Percentiles rank a stretch among this genome's conserved stretches.
phyloP scores from a whole-genome alignment of 495 filamentous ascomycete genomes.

The Xylaria sp. region DNA sequence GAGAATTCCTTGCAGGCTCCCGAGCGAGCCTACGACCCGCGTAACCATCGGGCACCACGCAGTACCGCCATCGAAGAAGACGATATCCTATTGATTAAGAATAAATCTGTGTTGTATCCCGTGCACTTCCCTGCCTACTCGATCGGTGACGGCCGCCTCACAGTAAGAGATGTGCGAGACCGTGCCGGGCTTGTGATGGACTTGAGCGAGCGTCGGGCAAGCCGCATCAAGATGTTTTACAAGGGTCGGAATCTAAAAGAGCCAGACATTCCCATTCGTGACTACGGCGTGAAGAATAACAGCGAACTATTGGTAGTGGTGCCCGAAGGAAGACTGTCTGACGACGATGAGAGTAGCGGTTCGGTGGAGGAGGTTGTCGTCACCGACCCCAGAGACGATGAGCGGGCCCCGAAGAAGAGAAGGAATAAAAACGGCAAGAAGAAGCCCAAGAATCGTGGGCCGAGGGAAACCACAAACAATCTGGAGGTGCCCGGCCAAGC shows the following conservation, averaged over 20 bases:
- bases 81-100: constrained; percentile 78
- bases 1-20: constrained; percentile 49
- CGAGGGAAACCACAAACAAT: constrained; percentile 46
- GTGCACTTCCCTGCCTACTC: constrained; percentile 81
- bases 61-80: constrained; percentile 60
- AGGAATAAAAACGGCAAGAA: constrained; percentile 42
- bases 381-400: constrained; percentile 35
- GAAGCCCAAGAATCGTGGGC: constrained; percentile 41
- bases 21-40: constrained; percentile 37
- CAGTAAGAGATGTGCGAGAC: constrained; percentile 69
- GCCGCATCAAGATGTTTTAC: constrained; percentile 75
- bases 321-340: constrained; percentile 54
- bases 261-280: constrained; percentile 65
- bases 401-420: constrained; percentile 50
- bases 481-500: constrained; percentile 40
- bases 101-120: constrained; percentile 73
- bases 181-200: constrained; percentile 69
- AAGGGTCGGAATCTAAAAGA: constrained; percentile 81
- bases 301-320: constrained; percentile 70
- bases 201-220: constrained; percentile 60
- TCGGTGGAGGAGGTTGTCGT: constrained; percentile 56
- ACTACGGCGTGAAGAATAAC: constrained; percentile 81
- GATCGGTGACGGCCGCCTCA: constrained; percentile 78
- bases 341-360: constrained; percentile 59
- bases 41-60: constrained; percentile 41